Evolutionary conservation across 148 eudicot genomes (phyloP).

Genomic region (Cornus kousa): DNA sequence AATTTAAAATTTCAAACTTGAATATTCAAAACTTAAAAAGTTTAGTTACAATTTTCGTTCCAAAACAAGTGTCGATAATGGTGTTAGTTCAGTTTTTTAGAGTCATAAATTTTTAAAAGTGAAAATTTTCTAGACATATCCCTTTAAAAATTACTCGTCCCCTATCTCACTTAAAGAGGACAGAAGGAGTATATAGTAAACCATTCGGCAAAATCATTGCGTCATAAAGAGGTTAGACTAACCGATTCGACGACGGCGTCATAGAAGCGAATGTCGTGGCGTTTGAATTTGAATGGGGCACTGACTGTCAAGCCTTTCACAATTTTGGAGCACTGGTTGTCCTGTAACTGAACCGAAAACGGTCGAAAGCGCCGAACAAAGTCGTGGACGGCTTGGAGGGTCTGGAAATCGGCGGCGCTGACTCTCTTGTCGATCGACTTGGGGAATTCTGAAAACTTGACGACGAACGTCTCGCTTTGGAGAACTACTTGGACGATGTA

Average conservation of each 20-base stretch:
- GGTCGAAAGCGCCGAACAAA: slow-evolving; percentile 36
- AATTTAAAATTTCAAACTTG: too few relatives aligned
- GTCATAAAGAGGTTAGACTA: background rate
- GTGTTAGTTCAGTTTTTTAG: too few relatives aligned
- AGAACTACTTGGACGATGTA: slow-evolving; percentile 33
- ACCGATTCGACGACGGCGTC: slow-evolving; percentile 63
- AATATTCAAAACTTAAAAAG: too few relatives aligned
- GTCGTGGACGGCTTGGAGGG: slow-evolving; percentile 17
- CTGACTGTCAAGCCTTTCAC: slow-evolving; percentile 38
- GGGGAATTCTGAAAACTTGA: slow-evolving; percentile 37
- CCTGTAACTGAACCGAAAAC: slow-evolving; percentile 48
- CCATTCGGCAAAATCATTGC: too few relatives aligned
- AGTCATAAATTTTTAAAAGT: too few relatives aligned
- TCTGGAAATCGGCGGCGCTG: slow-evolving; percentile 15
- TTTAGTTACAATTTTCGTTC: too few relatives aligned
- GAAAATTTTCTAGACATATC: too few relatives aligned
- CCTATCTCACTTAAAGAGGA: too few relatives aligned
- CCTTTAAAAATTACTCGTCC: too few relatives aligned
- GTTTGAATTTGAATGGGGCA: slow-evolving; percentile 17
- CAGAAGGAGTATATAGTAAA: too few relatives aligned
- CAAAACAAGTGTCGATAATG: too few relatives aligned
- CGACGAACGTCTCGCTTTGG: slow-evolving; percentile 21
- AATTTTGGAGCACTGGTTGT: slow-evolving; percentile 34
- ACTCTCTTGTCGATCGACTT: slow-evolving; percentile 17
- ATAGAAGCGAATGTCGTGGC: slow-evolving; percentile 34